phyloP scores from a whole-genome alignment of 495 filamentous ascomycete genomes.

The Talaromyces trachyspermus region DNA sequence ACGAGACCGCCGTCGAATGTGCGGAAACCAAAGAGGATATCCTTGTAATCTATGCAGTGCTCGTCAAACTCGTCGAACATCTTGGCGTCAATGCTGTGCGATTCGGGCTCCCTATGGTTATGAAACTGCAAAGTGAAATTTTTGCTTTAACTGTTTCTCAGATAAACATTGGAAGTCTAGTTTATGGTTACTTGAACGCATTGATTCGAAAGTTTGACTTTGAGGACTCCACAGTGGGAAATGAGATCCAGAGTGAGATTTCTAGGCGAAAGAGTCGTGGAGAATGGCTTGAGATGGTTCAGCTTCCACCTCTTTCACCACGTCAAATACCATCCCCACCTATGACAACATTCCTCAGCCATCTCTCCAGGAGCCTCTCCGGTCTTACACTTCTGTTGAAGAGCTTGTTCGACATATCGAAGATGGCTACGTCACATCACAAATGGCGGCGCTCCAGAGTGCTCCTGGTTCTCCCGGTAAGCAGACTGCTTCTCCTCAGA shows the following conservation, averaged over 20 bases:
- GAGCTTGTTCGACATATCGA: constrained; percentile 67
- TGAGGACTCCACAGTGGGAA: constrained; percentile 56
- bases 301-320: constrained; percentile 45
- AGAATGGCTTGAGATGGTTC: constrained; percentile 68
- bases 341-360: constrained; percentile 21
- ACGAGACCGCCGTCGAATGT: constrained; percentile 71
- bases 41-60: constrained; percentile 64
- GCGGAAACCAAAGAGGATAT: constrained; percentile 64
- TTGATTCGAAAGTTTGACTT: constrained; percentile 72
- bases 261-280: constrained; percentile 58
- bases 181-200: constrained; percentile 80
- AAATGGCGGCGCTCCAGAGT: constrained; percentile 56
- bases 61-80: constrained; percentile 61
- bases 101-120: constrained; percentile 77
- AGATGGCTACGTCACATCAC: constrained; percentile 51
- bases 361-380: constrained; percentile 51
- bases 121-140: constrained; percentile 64
- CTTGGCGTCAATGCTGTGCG: constrained; percentile 79
- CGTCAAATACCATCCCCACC: constrained; percentile 32
- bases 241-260: constrained; percentile 67
- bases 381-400: constrained; percentile 58
- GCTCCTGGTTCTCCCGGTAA: constrained; percentile 66
- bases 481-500: constrained; percentile 3
- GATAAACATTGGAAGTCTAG: constrained; percentile 70
- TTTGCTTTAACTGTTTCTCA: constrained; percentile 48